Percentiles rank a stretch among this genome's conserved stretches.
These are phyloP conservation scores for Pelargonium myrrhifolium DNA, from an alignment of 441 rosid species.

Conservation along the genomic window DNA sequence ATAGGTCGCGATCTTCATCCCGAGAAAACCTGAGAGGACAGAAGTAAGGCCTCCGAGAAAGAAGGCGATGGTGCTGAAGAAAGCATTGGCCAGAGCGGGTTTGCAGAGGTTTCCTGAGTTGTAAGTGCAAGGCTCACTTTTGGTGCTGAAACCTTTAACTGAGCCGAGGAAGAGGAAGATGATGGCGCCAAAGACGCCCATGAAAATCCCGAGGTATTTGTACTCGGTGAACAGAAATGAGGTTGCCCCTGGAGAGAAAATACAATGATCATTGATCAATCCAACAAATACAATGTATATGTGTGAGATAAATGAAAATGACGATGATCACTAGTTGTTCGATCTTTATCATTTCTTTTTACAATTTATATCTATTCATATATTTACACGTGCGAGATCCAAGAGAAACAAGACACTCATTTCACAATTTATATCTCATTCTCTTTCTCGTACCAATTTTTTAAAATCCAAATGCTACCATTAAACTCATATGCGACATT, in stretches of 20 bases:
- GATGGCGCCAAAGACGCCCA: conserved; percentile 26
- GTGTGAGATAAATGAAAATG: too few relatives aligned
- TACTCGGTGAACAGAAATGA: conserved; percentile 40
- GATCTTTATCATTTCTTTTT: too few relatives aligned
- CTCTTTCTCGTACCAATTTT: too few relatives aligned
- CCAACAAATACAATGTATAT: too few relatives aligned
- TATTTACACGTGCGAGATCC: too few relatives aligned
- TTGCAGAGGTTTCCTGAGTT: conserved; percentile 33
- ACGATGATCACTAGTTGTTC: too few relatives aligned
- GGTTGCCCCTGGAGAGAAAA: conserved; percentile 35
- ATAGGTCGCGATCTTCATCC: conserved; percentile 47
- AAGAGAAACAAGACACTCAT: too few relatives aligned
- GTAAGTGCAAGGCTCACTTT: conserved; percentile 39
- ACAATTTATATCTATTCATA: too few relatives aligned
- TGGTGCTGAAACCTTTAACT: conserved; percentile 45
- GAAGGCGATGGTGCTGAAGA: conserved; percentile 43
- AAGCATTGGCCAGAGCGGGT: conserved; percentile 40
- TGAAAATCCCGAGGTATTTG: conserved; percentile 36
- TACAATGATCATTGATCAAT: neutral
- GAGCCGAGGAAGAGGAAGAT: conserved; percentile 48
- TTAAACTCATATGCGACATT: too few relatives aligned
- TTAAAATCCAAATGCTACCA: too few relatives aligned
- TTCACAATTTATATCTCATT: too few relatives aligned
- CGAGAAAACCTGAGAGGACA: conserved; percentile 40
- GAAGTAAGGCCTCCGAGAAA: conserved; percentile 49